Percentiles rank a stretch among this genome's conserved stretches.
phyloP scores from a whole-genome alignment of 768 basidiomycete genomes.

The Boletellus emodensis region DNA sequence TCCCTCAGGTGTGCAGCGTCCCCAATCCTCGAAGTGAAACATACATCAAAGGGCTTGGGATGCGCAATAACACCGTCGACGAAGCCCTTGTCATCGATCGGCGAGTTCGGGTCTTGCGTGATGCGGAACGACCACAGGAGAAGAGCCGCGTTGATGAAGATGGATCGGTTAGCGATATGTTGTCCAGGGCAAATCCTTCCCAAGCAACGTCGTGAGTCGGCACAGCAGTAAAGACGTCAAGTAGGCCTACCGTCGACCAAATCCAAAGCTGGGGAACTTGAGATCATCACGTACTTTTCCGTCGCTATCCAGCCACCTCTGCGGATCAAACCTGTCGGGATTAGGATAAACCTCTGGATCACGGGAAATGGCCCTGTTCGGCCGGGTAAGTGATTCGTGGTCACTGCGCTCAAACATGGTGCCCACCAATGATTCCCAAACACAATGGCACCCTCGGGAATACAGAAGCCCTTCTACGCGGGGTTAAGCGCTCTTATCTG shows the following conservation, averaged over 20 bases:
- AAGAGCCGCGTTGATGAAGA: conserved; percentile 63
- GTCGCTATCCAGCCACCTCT: conserved; percentile 46
- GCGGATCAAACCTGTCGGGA: conserved; percentile 55
- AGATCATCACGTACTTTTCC: conserved; percentile 48
- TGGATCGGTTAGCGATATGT: conserved; percentile 56
- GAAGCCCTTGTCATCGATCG: conserved; percentile 60
- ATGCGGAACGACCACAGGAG: conserved; percentile 65
- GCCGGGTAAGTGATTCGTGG: not conserved
- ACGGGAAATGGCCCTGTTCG: conserved; percentile 47
- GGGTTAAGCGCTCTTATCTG: not conserved
- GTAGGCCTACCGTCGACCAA: conserved; percentile 39
- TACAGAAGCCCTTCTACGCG: conserved; percentile 32
- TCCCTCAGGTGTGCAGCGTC: conserved; percentile 23
- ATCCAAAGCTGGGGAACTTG: conserved; percentile 53
- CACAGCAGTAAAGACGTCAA: not conserved
- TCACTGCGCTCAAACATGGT: not conserved
- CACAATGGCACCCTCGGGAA: conserved; percentile 35
- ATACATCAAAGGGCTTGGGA: conserved; percentile 56
- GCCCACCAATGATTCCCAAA: conserved; percentile 36
- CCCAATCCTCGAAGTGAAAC: conserved; percentile 47
- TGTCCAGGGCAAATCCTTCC: conserved; percentile 64
- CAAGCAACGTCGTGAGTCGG: not conserved
- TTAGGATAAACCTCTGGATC: conserved; percentile 57
- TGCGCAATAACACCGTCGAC: conserved; percentile 62
- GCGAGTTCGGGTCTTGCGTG: conserved; percentile 43